A percentile compares a stretch with the other conserved stretches of the same genome.
Conservation (phyloP, 179 eudicot species). For the Gypsophila paniculata region DNA sequence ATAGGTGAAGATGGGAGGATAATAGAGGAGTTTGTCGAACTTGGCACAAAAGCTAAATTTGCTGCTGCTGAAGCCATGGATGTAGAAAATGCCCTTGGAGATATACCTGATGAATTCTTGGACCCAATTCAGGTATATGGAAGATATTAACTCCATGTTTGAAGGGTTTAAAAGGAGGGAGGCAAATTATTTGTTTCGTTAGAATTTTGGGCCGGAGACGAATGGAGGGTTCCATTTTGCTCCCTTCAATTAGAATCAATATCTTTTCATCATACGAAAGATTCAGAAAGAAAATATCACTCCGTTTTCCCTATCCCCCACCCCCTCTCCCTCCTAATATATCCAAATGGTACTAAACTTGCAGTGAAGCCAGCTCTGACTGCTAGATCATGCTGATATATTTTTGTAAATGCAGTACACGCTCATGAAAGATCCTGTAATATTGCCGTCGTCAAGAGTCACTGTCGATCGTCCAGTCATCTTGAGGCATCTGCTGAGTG, state of each 20-base stretch:
- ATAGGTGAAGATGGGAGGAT: slow-evolving; percentile 79
- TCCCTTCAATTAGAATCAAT: too few species aligned
- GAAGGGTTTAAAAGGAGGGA: too few species aligned
- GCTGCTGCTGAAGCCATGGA: slow-evolving; percentile 97
- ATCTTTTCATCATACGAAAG: background rate
- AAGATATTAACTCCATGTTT: background rate
- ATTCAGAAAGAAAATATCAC: background rate
- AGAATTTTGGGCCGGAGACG: too few species aligned
- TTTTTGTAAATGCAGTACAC: slow-evolving; percentile 63
- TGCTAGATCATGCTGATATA: slow-evolving; percentile 5
- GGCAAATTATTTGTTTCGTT: too few species aligned
- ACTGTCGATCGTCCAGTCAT: slow-evolving; percentile 85
- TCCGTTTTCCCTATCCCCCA: background rate
- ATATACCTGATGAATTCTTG: slow-evolving; percentile 95
- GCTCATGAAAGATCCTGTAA: slow-evolving; percentile 93
- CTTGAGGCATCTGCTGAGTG: slow-evolving; percentile 95
- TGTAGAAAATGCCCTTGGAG: slow-evolving; percentile 93
- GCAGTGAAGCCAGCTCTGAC: background rate
- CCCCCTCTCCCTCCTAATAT: background rate
- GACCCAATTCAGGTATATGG: slow-evolving; percentile 84
- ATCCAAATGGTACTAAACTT: background rate
- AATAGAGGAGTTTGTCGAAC: slow-evolving; percentile 71
- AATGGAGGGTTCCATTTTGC: too few species aligned
- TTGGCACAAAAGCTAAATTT: slow-evolving; percentile 72
- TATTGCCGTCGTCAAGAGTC: slow-evolving; percentile 84